Evolutionary conservation across 2,329 filamentous ascomycete species (phyloP), one percentile per base, ranked within the genome.

Genomic region (Sclerotinia glacialis): DNA sequence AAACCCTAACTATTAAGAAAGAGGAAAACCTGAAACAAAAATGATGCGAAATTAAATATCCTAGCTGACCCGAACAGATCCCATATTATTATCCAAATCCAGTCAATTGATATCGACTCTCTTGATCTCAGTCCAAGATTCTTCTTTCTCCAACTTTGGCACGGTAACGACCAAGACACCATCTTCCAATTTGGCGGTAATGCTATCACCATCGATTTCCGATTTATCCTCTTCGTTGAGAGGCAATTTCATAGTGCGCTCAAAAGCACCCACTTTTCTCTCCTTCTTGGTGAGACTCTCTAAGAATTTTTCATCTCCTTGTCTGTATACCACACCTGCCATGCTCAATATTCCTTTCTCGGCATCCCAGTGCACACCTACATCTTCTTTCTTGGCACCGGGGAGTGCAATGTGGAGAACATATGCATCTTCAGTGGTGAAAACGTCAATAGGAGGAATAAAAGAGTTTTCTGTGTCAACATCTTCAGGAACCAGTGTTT

Each of bases 91-190:
- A 67, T 67, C 59, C 28, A 55, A n/a, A 44, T 66, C 26, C 44
- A 44, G 34, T 42, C 46, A 66, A 46, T 52, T 46, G 68, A 88
- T 83, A 66, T 88, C 84, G 50, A 88, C 82, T 76, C 83, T 84
- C 74, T 81, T 82, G 68, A 88, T 81, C 72, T 87, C 84, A 31
- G 86, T 89, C 80, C 86, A 87, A 23, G 55, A 53, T 5, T 66
- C 64, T 71, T 86, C 86, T 77, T 82, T 85, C 74, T 89, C 86
- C 9, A 85, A 74, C 80, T 92, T 93, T 9, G 90, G 90, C 1
- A 96, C 85, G n/a, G 85, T 87, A n/a, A 96, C 82, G 46, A 88
- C 81, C 71, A 96, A 77, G 1, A 96, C 80, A 6, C 92, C 92
- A 75, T 95, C 89, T 77, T 92, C 89, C 78, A 96, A 83, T 79